phyloP scores from a whole-genome alignment of 768 basidiomycete genomes.

The Lactifluus echinatus region DNA sequence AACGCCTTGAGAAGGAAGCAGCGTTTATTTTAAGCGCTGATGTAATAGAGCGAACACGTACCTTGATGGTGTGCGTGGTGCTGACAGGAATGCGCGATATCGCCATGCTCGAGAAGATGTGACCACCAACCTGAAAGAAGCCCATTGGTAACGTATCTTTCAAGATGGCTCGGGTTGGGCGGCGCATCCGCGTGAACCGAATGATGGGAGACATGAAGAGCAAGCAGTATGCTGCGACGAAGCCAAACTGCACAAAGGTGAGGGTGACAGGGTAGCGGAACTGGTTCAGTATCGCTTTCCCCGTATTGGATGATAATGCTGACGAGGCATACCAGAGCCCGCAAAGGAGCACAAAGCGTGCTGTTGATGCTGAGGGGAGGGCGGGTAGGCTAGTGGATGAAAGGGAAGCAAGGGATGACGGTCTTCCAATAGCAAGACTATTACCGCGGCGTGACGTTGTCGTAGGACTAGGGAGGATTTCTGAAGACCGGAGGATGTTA shows the following conservation, averaged over 20 bases:
- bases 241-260: slow-evolving; percentile 96
- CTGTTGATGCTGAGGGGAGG: slow-evolving; percentile 27
- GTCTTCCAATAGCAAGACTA: not conserved
- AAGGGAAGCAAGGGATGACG: not conserved
- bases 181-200: slow-evolving; percentile 57
- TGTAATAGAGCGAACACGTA: slow-evolving; percentile 29
- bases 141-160: slow-evolving; percentile 89
- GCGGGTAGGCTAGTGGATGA: slow-evolving; percentile 1
- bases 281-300: slow-evolving; percentile 86
- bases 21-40: not conserved
- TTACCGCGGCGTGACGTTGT: slow-evolving; percentile 3
- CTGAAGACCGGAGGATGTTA: slow-evolving; percentile 8
- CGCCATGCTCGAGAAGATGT: slow-evolving; percentile 96
- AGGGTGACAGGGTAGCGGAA: slow-evolving; percentile 95
- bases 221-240: slow-evolving; percentile 81
- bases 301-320: slow-evolving; percentile 92
- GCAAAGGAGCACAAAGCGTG: slow-evolving; percentile 73
- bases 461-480: slow-evolving; percentile 3
- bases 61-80: slow-evolving; percentile 99
- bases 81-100: slow-evolving; percentile 94
- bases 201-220: slow-evolving; percentile 72
- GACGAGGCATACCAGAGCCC: slow-evolving; percentile 89
- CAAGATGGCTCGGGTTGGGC: slow-evolving; percentile 66
- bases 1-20: slow-evolving; percentile 53
- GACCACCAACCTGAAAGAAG: slow-evolving; percentile 93